Percentiles rank a stretch among this genome's conserved stretches.
phyloP scores from a whole-genome alignment of 345 rosid genomes.

The Leavenworthia alabamica region DNA sequence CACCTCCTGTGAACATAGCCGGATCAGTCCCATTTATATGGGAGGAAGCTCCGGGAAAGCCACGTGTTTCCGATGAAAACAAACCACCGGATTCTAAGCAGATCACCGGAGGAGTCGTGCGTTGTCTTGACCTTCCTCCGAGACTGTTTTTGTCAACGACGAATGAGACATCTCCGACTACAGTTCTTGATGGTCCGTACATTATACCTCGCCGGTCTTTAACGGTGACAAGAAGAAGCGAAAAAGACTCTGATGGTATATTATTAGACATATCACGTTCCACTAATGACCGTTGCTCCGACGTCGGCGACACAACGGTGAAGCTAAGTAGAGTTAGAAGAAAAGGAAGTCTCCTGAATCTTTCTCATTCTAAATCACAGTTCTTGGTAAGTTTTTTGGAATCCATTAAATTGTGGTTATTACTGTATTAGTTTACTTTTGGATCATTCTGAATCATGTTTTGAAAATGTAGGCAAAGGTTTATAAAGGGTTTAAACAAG shows the following conservation, averaged over 20 bases:
- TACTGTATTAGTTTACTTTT: too few relatives aligned
- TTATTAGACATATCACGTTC: conserved; percentile 19
- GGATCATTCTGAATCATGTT: background rate
- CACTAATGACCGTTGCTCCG: background rate
- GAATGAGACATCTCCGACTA: conserved; percentile 45
- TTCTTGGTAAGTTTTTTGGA: conserved; percentile 36
- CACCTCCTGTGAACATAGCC: conserved; percentile 51
- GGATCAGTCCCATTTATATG: conserved; percentile 79
- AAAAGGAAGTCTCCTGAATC: conserved; percentile 40
- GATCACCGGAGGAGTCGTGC: conserved; percentile 13
- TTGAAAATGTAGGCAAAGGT: conserved; percentile 46
- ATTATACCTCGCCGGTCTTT: conserved; percentile 25
- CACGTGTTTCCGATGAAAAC: conserved; percentile 34
- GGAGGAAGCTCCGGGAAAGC: conserved; percentile 93
- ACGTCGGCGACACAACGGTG: conserved; percentile 30
- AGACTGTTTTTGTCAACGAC: conserved; percentile 27
- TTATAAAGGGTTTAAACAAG: conserved; percentile 50
- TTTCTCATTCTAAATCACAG: conserved; percentile 38
- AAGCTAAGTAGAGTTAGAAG: conserved; percentile 48
- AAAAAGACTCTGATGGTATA: conserved; percentile 13
- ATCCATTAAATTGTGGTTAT: too few relatives aligned
- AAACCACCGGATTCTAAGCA: conserved; percentile 10
- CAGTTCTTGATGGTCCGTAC: conserved; percentile 59
- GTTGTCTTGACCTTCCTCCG: conserved; percentile 70
- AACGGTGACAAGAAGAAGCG: conserved; percentile 31